Evolutionary conservation across 2,329 filamentous ascomycete genomes (phyloP).

Genomic region (Pestalotiopsis fici): DNA sequence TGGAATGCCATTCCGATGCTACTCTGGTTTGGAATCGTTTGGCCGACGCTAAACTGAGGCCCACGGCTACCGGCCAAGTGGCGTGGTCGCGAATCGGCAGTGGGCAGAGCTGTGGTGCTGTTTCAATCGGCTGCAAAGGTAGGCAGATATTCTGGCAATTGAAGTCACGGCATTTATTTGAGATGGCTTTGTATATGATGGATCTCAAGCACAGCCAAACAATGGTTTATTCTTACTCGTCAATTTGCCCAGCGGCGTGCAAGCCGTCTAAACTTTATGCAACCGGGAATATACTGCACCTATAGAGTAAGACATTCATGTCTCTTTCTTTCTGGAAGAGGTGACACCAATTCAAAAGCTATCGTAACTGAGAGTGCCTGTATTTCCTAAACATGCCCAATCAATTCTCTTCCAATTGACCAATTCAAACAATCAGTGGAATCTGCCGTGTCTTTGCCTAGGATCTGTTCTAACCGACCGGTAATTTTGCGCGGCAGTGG

Average conservation of each 20-base stretch:
- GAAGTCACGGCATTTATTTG: no score
- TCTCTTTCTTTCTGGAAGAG: neutral
- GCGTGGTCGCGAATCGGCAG: neutral
- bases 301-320: neutral
- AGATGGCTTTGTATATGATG: no score
- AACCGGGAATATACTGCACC: no score
- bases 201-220: no score
- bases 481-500: neutral
- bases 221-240: no score
- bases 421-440: neutral
- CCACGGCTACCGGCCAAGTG: neutral
- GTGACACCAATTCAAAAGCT: neutral
- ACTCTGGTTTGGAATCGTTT: neutral
- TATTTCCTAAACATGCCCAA: neutral
- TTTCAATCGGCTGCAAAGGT: neutral
- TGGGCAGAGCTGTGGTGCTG: neutral
- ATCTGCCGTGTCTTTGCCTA: neutral
- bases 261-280: no score
- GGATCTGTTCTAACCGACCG: neutral
- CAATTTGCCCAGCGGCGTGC: no score
- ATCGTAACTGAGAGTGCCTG: neutral
- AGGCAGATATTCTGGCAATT: neutral
- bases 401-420: neutral
- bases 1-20: neutral
- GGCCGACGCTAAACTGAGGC: neutral